Percentiles rank a stretch among this genome's conserved stretches.
These are phyloP conservation scores for Perkinsus chesapeaki DNA, from an alignment of 169 alveolate species.

Conservation along the genomic window DNA sequence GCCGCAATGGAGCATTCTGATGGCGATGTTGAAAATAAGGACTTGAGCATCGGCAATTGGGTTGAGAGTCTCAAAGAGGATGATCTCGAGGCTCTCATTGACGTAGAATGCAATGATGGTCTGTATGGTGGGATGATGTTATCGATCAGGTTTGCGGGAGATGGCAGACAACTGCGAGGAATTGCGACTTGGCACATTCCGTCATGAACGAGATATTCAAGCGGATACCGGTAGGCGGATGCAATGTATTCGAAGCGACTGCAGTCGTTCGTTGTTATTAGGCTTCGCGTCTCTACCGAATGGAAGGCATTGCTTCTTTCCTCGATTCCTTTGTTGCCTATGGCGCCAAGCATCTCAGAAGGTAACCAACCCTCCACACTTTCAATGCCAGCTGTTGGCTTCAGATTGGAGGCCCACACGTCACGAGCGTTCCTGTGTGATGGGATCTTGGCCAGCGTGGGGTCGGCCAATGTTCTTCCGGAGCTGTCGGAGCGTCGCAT, in stretches of 20 bases:
- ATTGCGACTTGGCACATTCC: neutral
- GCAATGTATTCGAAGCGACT: neutral
- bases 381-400: neutral
- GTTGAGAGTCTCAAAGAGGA: neutral
- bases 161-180: neutral
- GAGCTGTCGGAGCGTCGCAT: neutral
- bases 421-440: neutral
- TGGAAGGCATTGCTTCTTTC: neutral
- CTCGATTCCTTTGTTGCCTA: neutral
- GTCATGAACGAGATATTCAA: neutral
- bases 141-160: neutral
- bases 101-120: neutral
- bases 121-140: neutral
- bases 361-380: neutral
- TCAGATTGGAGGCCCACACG: neutral
- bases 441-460: neutral
- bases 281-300: neutral
- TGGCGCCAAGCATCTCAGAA: neutral
- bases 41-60: neutral
- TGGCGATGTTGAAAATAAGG: neutral
- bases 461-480: neutral
- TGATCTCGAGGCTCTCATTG: neutral
- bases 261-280: neutral
- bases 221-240: neutral
- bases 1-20: neutral